Base-by-base conservation (phyloP, 345 rosid species). In the Eucalyptus urophylla region DNA sequence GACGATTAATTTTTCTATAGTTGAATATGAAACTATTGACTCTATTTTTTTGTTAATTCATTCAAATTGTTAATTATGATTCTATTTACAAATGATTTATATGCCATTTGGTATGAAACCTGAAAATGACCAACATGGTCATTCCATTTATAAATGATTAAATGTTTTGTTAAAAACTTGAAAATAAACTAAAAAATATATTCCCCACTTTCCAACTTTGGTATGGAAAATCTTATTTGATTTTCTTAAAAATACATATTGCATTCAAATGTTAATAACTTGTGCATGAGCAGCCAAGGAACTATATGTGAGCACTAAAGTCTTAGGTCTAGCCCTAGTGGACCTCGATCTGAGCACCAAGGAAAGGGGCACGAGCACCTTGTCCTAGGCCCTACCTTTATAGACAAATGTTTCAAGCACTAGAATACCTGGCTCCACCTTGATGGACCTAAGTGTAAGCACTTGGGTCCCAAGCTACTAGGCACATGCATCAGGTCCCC, bases 361-460 rank as follows among this genome's bases (percentile, higher is more conserved):
- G 62, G 62, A 56, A 22, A 22, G 62, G 29, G 29, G 62, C 29
- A 56, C 6, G 0, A 24, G 62, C 14, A 56, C 62, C 13, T 56
- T 22, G 6, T 56, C 62, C 13, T 22, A 10, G 27, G 13, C 29
- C 62, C 29, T 11, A 56, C 62, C 62, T 56, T 56, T 22, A 24
- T 56, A 56, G 62, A 24, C 0, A 4, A 1, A 6, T 2, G 13
- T 8, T 9, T 22, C 0, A 0, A 56, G 14, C 62, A 56, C 0
- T 25, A 2, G 6, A 1, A 25, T 56, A 56, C 13, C 0, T 10
- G 2, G 29, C 62, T 56, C 1, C 1, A 25, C 29, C 62, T 56
- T 25, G 14, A 24, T 56, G 62, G 14, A 56, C 62, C 3, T 56
- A 25, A 56, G 3, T 2, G 29, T 4, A 5, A 11, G 29, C 62